Conservation (phyloP, 306 rosid genomes). For the Rosa rugosa region DNA sequence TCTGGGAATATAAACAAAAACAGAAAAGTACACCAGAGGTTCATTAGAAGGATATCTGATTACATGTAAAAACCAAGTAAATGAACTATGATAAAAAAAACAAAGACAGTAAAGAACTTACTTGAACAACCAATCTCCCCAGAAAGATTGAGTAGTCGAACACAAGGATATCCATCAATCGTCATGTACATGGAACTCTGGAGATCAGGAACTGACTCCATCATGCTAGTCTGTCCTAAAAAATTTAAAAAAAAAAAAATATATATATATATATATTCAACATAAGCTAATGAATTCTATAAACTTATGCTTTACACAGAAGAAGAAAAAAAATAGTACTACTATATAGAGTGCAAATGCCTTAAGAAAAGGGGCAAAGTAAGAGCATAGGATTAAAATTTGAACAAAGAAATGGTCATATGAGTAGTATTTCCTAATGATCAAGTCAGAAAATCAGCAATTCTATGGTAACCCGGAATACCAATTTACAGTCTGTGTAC, state of each 20-base stretch:
- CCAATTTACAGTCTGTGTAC: neutral
- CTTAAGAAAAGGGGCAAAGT: neutral
- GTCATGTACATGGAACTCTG: conserved; percentile 76
- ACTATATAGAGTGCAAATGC: neutral
- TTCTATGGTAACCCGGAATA: neutral
- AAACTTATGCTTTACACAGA: neutral
- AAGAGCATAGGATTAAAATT: neutral
- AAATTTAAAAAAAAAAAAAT: neutral
- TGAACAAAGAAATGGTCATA: neutral
- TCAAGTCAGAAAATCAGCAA: neutral
- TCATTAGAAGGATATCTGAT: conserved; percentile 11
- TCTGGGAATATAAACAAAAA: conserved; percentile 37
- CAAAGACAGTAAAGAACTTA: conserved; percentile 30
- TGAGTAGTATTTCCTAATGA: neutral
- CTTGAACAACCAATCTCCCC: conserved; percentile 93
- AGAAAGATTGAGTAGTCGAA: conserved; percentile 71
- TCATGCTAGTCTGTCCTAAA: conserved; percentile 45
- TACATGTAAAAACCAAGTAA: conserved; percentile 14
- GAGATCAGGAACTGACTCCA: conserved; percentile 96
- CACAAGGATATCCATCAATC: conserved; percentile 74
- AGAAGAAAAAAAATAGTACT: neutral
- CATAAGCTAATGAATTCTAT: neutral
- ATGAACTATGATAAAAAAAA: neutral
- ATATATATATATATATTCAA: neutral
- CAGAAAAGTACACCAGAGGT: conserved; percentile 10